phyloP scores from a whole-genome alignment of 208 protist genomes.

The Leishmania mexicana region DNA sequence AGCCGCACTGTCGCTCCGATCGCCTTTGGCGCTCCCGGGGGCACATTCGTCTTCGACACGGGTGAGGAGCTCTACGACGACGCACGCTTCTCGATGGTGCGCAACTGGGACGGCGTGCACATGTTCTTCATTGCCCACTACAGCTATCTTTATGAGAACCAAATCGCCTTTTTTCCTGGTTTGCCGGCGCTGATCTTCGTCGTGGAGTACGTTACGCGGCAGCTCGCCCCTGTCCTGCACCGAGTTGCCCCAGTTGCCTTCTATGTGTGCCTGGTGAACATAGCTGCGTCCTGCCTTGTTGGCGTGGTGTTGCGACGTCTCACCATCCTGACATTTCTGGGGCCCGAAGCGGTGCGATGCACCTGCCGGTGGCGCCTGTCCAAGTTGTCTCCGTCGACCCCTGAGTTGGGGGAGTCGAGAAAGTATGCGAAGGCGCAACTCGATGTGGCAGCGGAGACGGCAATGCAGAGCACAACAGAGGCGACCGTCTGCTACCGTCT shows the following conservation, averaged over 20 bases:
- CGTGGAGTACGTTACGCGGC: conserved; percentile 36
- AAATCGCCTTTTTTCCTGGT: conserved; percentile 74
- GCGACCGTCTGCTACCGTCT: conserved; percentile 21
- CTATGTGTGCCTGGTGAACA: conserved; percentile 53
- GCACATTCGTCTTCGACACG: conserved; percentile 61
- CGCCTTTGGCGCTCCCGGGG: conserved; percentile 31
- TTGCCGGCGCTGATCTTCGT: conserved; percentile 54
- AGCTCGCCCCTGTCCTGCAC: conserved; percentile 30
- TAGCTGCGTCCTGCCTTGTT: conserved; percentile 31
- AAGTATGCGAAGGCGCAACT: background rate
- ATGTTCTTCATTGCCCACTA: conserved; percentile 73
- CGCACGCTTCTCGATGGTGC: conserved; percentile 47
- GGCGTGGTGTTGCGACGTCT: conserved; percentile 64
- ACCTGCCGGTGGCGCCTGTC: conserved; percentile 13
- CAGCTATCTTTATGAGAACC: conserved; percentile 79
- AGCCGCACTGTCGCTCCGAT: conserved; percentile 41
- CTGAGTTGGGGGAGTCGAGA: background rate
- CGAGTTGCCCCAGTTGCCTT: conserved; percentile 50
- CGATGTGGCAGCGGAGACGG: background rate
- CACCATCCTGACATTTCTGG: conserved; percentile 55
- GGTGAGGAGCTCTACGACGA: conserved; percentile 55
- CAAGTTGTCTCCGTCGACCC: background rate
- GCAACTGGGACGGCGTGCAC: conserved; percentile 79
- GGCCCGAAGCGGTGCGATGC: conserved; percentile 28
- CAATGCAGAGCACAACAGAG: conserved; percentile 10